A percentile compares a stretch with the other conserved stretches of the same genome.
Conservation (phyloP, 2,329 filamentous ascomycete species). For the Alternaria brassicae region DNA sequence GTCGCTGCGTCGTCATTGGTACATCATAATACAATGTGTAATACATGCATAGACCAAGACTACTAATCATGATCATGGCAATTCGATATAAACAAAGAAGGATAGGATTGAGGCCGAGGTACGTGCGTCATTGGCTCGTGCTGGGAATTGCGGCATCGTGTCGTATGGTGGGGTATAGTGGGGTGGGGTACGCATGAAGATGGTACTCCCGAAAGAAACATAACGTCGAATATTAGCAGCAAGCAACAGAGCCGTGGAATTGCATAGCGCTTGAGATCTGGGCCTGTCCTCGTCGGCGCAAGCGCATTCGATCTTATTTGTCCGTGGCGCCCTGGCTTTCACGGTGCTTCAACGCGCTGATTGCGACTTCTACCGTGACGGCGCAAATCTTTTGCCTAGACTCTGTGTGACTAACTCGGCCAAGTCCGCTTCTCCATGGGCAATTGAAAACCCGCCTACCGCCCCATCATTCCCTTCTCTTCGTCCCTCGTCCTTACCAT, state of each 20-base stretch:
- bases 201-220: not conserved
- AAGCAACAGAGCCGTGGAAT: not conserved
- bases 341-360: not conserved
- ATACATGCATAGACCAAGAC: too few species aligned
- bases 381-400: constrained; percentile 37
- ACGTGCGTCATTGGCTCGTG: constrained; percentile 23
- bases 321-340: not conserved
- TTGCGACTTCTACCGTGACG: constrained; percentile 7
- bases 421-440: constrained; percentile 24
- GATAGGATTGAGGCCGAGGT: not conserved
- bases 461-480: constrained; percentile 21
- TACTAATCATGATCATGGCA: too few species aligned
- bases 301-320: not conserved
- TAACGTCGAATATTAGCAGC: not conserved
- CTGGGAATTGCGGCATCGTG: constrained; percentile 22
- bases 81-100: too few species aligned
- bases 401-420: constrained; percentile 25
- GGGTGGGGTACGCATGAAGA: constrained; percentile 23
- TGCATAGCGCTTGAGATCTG: not conserved
- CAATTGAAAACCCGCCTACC: constrained; percentile 29
- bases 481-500: constrained; percentile 30
- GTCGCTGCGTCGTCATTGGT: not conserved
- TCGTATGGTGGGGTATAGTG: constrained; percentile 22
- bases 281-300: not conserved
- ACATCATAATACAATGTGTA: not conserved